Percentiles rank a stretch among this genome's conserved stretches.
phyloP scores from a whole-genome alignment of 805 yeast species.

The Wickerhamomyces tratensis region DNA sequence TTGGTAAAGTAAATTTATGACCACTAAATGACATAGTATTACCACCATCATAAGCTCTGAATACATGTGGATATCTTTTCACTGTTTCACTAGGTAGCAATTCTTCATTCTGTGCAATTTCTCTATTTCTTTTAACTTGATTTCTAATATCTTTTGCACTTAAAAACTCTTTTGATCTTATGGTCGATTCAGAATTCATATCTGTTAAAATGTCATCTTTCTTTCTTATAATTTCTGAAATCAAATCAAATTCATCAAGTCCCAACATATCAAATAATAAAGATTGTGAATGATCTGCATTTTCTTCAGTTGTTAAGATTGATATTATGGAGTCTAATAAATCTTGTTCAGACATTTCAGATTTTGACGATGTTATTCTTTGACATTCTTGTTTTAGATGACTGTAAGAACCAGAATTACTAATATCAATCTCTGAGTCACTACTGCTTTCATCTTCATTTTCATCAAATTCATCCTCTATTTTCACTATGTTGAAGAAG shows the following conservation, averaged over 20 bases:
- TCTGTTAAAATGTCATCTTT: conserved; percentile 22
- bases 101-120: conserved; percentile 36
- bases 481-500: conserved; percentile 21
- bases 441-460: conserved; percentile 9
- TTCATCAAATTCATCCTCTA: conserved; percentile 12
- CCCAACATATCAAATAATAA: conserved; percentile 75
- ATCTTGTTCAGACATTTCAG: conserved; percentile 24
- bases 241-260: conserved; percentile 74
- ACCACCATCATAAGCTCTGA: conserved; percentile 56
- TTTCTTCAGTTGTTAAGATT: conserved; percentile 21
- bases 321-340: conserved; percentile 19
- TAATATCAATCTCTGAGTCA: conserved; percentile 5
- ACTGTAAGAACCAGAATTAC: conserved; percentile 5
- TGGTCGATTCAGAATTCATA: conserved; percentile 11
- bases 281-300: conserved; percentile 60
- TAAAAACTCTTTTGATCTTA: conserved; percentile 24
- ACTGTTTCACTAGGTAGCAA: conserved; percentile 35
- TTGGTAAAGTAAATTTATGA: conserved; percentile 68
- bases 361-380: conserved; percentile 24
- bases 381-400: conserved; percentile 14
- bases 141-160: conserved; percentile 46
- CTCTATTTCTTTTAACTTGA: conserved; percentile 40
- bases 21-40: conserved; percentile 73
- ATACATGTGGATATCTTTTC: conserved; percentile 80
- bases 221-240: conserved; percentile 48